A percentile compares a stretch with the other conserved stretches of the same genome.
Evolutionary conservation across 2,329 filamentous ascomycete species (phyloP).

Genomic region (Fusarium incarnatum): DNA sequence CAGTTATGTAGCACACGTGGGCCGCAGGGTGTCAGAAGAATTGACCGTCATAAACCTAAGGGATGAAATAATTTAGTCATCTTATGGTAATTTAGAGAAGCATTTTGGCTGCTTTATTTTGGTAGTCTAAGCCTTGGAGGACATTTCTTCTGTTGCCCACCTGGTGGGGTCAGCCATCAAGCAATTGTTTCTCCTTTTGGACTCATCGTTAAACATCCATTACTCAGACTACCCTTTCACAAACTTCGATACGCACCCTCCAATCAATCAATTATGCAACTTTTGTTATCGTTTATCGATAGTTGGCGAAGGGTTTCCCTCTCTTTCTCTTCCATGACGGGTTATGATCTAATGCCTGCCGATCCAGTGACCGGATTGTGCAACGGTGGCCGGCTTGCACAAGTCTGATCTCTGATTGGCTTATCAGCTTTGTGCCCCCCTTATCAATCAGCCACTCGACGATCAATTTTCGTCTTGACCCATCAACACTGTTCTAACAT

Average conservation of each 20-base stretch:
- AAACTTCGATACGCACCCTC: background rate
- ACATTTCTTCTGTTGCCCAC: too few species aligned
- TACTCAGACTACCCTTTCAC: constrained; percentile 5
- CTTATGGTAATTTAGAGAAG: too few species aligned
- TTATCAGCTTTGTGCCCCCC: background rate
- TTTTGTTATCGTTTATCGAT: constrained; percentile 24
- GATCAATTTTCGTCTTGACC: constrained; percentile 20
- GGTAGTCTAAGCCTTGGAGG: too few species aligned
- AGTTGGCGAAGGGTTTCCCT: constrained; percentile 13
- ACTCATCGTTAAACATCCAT: too few species aligned
- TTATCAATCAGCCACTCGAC: constrained; percentile 42
- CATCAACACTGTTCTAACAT: constrained; percentile 16
- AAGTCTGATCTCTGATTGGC: constrained; percentile 18
- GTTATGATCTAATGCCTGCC: constrained; percentile 39
- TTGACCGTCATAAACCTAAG: too few species aligned
- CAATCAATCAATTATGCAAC: constrained; percentile 11
- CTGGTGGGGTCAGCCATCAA: constrained; percentile 7
- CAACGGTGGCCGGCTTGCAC: constrained; percentile 9
- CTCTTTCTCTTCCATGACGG: constrained; percentile 34
- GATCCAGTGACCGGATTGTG: constrained; percentile 41
- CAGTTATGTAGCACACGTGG: constrained; percentile 12
- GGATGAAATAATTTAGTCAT: too few species aligned
- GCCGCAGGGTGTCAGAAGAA: too few species aligned
- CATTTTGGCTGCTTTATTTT: too few species aligned
- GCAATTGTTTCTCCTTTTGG: constrained; percentile 5